phyloP scores from a whole-genome alignment of 1,284 basidiomycete genomes.

The Marasmius sp. region DNA sequence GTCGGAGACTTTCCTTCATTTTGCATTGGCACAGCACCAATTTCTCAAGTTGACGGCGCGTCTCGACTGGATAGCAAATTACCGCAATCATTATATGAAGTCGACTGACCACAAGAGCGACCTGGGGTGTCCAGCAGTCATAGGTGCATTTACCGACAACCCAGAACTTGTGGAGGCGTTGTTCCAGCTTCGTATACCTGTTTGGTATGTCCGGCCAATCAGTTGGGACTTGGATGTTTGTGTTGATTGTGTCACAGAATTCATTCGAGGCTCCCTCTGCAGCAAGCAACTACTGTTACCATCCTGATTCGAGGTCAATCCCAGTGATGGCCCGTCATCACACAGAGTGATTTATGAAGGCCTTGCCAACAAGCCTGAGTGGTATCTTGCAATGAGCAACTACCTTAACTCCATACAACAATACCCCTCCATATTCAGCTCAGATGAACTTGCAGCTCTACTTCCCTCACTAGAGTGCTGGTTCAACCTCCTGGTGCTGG shows the following conservation, averaged over 20 bases:
- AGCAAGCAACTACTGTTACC: background rate
- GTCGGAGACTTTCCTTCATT: background rate
- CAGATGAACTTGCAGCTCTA: background rate
- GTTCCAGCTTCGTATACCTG: background rate
- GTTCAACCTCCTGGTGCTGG: background rate
- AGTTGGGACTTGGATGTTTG: background rate
- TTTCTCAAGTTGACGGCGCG: background rate
- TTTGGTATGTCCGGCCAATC: background rate
- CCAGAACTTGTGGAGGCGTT: background rate
- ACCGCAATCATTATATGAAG: background rate
- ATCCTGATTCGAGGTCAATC: background rate
- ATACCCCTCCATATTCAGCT: background rate
- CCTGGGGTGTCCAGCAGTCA: background rate
- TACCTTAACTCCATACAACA: background rate
- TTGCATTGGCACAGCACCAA: background rate
- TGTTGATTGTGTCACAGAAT: background rate
- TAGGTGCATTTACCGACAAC: conserved; percentile 3
- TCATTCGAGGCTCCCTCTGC: background rate
- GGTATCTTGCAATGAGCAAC: background rate
- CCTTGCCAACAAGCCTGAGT: background rate
- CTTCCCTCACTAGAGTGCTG: background rate
- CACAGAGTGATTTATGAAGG: background rate
- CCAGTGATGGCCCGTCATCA: background rate
- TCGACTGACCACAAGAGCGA: background rate
- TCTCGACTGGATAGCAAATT: background rate